Evolutionary conservation across 352 stramenopile species (phyloP), one percentile per base, ranked within the genome.

Genomic region (Phytophthora tubulina): DNA sequence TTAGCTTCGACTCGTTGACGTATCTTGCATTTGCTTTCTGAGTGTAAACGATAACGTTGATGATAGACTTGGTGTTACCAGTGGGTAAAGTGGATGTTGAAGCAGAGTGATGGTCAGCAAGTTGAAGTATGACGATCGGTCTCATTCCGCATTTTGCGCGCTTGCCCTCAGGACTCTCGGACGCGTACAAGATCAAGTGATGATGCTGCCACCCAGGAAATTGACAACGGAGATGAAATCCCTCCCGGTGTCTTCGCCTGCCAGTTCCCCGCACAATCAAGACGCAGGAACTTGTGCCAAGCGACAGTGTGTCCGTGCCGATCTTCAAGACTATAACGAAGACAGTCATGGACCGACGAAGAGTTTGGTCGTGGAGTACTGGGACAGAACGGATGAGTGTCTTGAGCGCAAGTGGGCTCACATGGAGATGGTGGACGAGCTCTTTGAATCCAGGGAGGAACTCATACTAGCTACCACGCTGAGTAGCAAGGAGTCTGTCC

Each of bases 321-420:
- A 63, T 0, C 8, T 17, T 41, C 39, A 62, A 35, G 50, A 61
- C 10, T n/a, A 33, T 10, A 14, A 56, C 21, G 6, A 2, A 48
- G 15, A n/a, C 11, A 13, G 42, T 44, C 32, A 35, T 48, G 15
- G 4, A n/a, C 36, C 42, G 4, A 63, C 58, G 35, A 67, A 66
- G 36, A 91, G 81, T 27, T 83, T 95, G 51, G 80, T 82, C 55
- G 76, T 95, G 53, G 80, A 93, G 73, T 95, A 95, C 57, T 95
- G 88, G 88, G 91, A 63, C 30, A 83, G 88, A 36, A 91, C 88
- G 2, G 88, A 93, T 65, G 84, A 93, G 67, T 93, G 88, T 67
- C 91, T 93, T 52, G 79, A 92, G 59, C 83, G 86, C 60, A 95
- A 95, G 57, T 95, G 85, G 88, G 84, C 91, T 49, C 88, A 93